Conservation (phyloP, 1,284 basidiomycete genomes). For the Entoloma clypeatum region DNA sequence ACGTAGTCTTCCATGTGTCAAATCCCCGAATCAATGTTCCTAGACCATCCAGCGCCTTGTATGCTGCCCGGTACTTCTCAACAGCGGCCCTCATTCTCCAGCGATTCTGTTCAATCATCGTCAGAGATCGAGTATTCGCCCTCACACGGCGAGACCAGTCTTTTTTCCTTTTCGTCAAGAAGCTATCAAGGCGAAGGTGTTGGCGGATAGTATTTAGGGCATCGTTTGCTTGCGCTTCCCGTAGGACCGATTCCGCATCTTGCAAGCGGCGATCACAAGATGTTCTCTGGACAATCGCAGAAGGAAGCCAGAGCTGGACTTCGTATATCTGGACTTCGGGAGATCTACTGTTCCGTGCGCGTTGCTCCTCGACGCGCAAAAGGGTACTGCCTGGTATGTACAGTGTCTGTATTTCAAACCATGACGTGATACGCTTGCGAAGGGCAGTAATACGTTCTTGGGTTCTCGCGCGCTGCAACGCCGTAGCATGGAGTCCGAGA, state of each 20-base stretch:
- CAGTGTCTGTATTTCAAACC: slow-evolving; percentile 14
- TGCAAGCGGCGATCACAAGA: slow-evolving; percentile 10
- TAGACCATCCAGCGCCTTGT: slow-evolving; percentile 4
- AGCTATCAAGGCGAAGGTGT: slow-evolving; percentile 12
- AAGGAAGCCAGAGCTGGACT: slow-evolving; percentile 15
- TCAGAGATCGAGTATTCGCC: slow-evolving; percentile 13
- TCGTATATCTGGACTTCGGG: slow-evolving; percentile 3
- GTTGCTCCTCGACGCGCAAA: neutral
- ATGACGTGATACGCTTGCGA: slow-evolving; percentile 10
- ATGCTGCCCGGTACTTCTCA: slow-evolving; percentile 11
- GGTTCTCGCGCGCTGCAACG: slow-evolving; percentile 9
- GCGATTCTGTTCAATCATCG: slow-evolving; percentile 8
- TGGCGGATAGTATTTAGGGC: slow-evolving; percentile 14
- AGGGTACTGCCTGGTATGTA: slow-evolving; percentile 13
- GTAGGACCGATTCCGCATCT: slow-evolving; percentile 15
- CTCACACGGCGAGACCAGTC: slow-evolving; percentile 15
- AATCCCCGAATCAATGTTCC: too few species aligned
- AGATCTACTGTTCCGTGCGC: neutral
- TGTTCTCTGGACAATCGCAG: slow-evolving; percentile 2
- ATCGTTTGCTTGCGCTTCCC: slow-evolving; percentile 15
- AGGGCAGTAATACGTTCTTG: slow-evolving; percentile 14
- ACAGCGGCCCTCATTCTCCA: slow-evolving; percentile 11
- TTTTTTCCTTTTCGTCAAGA: slow-evolving; percentile 16
- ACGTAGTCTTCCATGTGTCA: too few species aligned
- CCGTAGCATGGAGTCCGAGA: slow-evolving; percentile 13